These are phyloP conservation scores for Cladosporium sp. DNA, from an alignment of 2,329 filamentous ascomycete species.

Conservation along the genomic window DNA sequence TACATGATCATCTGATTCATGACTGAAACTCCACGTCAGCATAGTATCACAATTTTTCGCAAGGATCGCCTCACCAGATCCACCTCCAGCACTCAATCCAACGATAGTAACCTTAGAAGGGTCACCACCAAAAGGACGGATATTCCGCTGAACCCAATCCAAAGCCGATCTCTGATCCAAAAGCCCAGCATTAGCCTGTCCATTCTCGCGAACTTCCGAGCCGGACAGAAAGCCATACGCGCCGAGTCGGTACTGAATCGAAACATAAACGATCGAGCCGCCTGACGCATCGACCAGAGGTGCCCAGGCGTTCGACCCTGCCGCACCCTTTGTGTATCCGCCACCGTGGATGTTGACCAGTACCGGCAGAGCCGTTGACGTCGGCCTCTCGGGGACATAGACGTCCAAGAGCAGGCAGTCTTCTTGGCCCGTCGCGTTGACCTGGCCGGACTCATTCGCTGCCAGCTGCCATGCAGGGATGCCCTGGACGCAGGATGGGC, in stretches of 20 bases:
- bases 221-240: constrained; percentile 31
- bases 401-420: constrained; percentile 47
- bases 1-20: constrained; percentile 20
- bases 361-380: constrained; percentile 31
- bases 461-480: constrained; percentile 5
- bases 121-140: constrained; percentile 32
- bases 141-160: constrained; percentile 33
- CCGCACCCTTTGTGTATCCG: constrained; percentile 36
- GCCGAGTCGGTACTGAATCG: constrained; percentile 36
- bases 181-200: constrained; percentile 30
- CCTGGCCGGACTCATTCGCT: neutral
- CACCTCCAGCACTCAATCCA: constrained; percentile 33
- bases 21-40: constrained; percentile 18
- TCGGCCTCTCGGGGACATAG: constrained; percentile 40
- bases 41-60: too few relatives aligned
- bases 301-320: constrained; percentile 6
- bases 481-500: constrained; percentile 15
- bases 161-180: constrained; percentile 33
- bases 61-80: constrained; percentile 20
- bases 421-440: constrained; percentile 27
- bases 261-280: constrained; percentile 36
- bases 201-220: constrained; percentile 25
- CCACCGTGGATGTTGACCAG: constrained; percentile 40
- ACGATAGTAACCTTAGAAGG: constrained; percentile 27
- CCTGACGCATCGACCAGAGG: constrained; percentile 34